These are phyloP conservation scores for Radiomyces spectabilis DNA, from an alignment of 192 early-diverging fungal genomes.

Conservation along the genomic window DNA sequence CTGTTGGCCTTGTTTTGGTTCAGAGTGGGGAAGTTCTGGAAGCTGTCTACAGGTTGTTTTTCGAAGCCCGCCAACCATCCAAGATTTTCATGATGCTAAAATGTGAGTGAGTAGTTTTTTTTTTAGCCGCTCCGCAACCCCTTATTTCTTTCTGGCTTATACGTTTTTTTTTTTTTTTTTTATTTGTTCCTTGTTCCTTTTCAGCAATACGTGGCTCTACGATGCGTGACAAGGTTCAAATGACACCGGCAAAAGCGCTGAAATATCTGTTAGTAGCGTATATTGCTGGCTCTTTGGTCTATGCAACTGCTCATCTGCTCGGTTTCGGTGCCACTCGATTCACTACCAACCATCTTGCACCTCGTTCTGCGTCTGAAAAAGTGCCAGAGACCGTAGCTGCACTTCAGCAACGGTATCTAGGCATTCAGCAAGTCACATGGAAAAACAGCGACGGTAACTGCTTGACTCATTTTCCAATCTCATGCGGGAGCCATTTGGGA, in stretches of 20 bases:
- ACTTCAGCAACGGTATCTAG: conserved; percentile 13
- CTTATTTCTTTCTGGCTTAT: not conserved
- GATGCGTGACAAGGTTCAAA: conserved; percentile 10
- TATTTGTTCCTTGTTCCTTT: not conserved
- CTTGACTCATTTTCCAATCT: not conserved
- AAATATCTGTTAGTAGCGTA: conserved; percentile 24
- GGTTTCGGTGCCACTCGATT: conserved; percentile 5
- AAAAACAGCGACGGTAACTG: conserved; percentile 21
- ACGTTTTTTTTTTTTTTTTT: conserved; percentile 2
- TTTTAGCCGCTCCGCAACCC: not conserved
- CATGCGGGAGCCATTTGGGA: not conserved
- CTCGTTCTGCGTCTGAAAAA: conserved; percentile 2
- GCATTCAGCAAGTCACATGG: conserved; percentile 23
- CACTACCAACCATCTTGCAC: not conserved
- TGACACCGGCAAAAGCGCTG: conserved; percentile 10
- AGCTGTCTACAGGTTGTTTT: too few species aligned
- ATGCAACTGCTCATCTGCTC: conserved; percentile 24
- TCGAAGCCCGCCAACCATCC: too few species aligned
- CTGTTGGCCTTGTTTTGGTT: too few species aligned
- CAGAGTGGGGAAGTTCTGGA: too few species aligned
- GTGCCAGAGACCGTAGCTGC: not conserved
- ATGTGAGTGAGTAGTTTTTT: too few species aligned
- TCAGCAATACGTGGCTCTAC: not conserved
- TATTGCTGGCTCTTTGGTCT: conserved; percentile 26
- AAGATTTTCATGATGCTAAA: too few species aligned